Conservation (phyloP, 2,329 filamentous ascomycete genomes). For the Calonectria montana region DNA sequence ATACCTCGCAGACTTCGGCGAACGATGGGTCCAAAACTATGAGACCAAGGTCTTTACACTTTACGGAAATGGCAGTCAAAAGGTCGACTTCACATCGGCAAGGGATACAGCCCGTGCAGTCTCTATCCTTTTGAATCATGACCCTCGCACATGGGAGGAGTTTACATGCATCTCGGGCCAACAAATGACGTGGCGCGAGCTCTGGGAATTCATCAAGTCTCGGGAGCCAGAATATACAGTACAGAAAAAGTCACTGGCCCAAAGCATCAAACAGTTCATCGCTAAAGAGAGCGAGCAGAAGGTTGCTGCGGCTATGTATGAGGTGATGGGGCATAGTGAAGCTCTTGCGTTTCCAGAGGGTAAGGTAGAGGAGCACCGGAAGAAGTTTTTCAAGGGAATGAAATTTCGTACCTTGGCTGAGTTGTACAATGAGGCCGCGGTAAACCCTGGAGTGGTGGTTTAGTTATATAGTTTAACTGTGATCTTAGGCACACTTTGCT, state of each 20-base stretch:
- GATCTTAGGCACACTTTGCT: no score
- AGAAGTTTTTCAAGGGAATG: background rate
- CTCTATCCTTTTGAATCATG: background rate
- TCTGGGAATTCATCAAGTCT: background rate
- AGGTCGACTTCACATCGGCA: background rate
- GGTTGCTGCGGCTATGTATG: background rate
- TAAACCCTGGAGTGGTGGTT: background rate
- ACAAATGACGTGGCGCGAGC: background rate
- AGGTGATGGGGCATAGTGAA: background rate
- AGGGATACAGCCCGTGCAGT: background rate
- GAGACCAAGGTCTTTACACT: background rate
- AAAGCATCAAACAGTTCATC: background rate
- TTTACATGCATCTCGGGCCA: background rate
- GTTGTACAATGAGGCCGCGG: background rate
- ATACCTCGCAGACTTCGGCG: background rate
- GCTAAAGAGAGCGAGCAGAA: background rate
- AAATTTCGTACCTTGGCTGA: background rate
- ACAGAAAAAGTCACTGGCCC: background rate
- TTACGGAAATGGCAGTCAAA: background rate
- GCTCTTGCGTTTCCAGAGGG: background rate
- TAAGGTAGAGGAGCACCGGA: background rate
- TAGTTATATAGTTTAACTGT: no score
- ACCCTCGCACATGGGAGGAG: background rate
- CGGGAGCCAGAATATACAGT: background rate
- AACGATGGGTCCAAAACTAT: background rate